Evolutionary conservation across 2,329 filamentous ascomycete genomes (phyloP), one percentile per base, ranked within the genome.

Genomic region (Nemania abortiva): DNA sequence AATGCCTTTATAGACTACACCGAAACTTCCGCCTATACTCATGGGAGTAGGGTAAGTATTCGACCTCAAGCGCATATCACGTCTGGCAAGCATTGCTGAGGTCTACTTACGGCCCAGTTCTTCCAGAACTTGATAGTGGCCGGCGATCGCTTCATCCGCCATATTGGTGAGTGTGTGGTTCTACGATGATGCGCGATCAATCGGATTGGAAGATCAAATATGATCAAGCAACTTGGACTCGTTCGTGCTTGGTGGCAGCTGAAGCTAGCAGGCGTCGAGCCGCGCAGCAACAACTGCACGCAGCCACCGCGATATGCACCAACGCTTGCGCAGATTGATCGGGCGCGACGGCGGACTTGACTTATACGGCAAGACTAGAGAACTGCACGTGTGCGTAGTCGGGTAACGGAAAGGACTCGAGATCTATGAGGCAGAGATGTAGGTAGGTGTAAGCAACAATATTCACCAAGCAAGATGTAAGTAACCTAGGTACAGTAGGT

Each of bases 1-100:
- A 77, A 98, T 95, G 59, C 94, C 96, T 81, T 98, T 98, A 87
- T 97, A 99, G 37, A 99, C 96, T 53, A 95, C 90, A 65, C 96
- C 96, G 81, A 99, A 99, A 81, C 95, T 98, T 68, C 95, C 95
- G 81, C 93, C 94, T 97, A 76, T 52, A 70, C 6, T 29, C 27
- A 62, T 24, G 68, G 50, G 42, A 62, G 22, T 37, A 55, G 27
- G 42, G 64, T 72, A 59, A 65, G 60, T 54, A 45, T 42, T n/a
- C n/a, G n/a, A 29, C 20, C 31, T 45, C 10, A 37, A 27, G 18
- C 2, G 22, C n/a, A 37, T 13, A 45, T 18, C 11, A 42, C 10
- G 2, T 39, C n/a, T n/a, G 69, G 50, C 53, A 58, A 71, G 55
- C 67, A 63, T 27, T 13, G 39, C 53, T 63, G 39, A 56, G 57